Evolutionary conservation across 306 rosid species (phyloP).

Genomic region (Vigna unguiculata): DNA sequence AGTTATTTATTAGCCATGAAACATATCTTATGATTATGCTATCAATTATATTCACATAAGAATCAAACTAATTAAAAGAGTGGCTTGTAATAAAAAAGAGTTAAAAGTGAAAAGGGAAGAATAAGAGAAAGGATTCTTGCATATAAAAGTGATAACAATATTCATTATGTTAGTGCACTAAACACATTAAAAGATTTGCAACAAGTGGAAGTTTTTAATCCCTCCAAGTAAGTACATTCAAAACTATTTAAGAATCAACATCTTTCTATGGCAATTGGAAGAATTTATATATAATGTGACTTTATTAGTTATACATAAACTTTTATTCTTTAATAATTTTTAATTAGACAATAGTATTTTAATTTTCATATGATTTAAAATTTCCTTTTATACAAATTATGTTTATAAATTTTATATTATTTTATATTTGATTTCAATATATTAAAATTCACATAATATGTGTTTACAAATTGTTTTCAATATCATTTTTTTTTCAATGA

Average conservation of each 20-base stretch:
- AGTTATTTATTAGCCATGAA: not conserved
- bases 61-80: not conserved
- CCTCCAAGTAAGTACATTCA: slow-evolving; percentile 23
- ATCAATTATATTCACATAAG: not conserved
- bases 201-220: not conserved
- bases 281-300: not conserved
- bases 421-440: not conserved
- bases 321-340: too few relatives aligned
- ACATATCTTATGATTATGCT: not conserved
- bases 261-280: slow-evolving; percentile 1
- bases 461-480: too few relatives aligned
- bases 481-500: too few relatives aligned
- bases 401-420: not conserved
- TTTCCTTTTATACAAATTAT: not conserved
- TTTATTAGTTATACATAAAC: too few relatives aligned
- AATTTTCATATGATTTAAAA: too few relatives aligned
- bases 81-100: slow-evolving; percentile 4
- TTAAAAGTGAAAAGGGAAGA: slow-evolving; percentile 9
- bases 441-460: not conserved
- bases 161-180: not conserved
- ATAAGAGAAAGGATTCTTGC: not conserved
- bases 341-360: too few relatives aligned
- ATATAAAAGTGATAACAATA: not conserved
- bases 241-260: not conserved
- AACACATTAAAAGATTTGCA: not conserved